A percentile compares a stretch with the other conserved stretches of the same genome.
Evolutionary conservation across 2,329 filamentous ascomycete species (phyloP).

Genomic region (Microcera coccophila): DNA sequence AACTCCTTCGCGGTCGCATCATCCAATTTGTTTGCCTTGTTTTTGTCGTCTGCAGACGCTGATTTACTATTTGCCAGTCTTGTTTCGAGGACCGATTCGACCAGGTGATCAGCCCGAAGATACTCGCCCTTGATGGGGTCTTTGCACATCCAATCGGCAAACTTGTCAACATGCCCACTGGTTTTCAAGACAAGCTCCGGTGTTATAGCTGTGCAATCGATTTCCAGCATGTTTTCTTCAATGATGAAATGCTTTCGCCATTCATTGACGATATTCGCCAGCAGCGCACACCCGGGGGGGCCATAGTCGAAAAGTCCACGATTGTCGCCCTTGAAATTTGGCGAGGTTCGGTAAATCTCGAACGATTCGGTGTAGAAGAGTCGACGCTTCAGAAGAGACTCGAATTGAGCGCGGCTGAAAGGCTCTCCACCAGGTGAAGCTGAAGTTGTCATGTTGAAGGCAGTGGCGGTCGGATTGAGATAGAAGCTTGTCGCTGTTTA

Average conservation of each 20-base stretch:
- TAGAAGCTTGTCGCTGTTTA: no score
- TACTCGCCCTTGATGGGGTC: constrained; percentile 97
- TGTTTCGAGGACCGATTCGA: constrained; percentile 87
- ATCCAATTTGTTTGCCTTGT: constrained; percentile 77
- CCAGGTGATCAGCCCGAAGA: constrained; percentile 90
- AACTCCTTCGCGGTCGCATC: constrained; percentile 86
- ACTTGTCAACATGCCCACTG: constrained; percentile 94
- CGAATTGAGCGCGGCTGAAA: no score
- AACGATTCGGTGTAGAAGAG: constrained; percentile 95
- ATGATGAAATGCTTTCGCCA: constrained; percentile 94
- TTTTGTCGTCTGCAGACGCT: constrained; percentile 78
- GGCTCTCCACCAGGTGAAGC: no score
- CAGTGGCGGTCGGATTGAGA: no score
- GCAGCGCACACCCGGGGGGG: constrained; percentile 79
- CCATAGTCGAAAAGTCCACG: constrained; percentile 91
- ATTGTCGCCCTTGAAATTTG: no score
- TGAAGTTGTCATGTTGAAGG: no score
- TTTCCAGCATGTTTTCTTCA: constrained; percentile 91
- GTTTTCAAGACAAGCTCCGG: constrained; percentile 93
- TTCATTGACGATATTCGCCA: constrained; percentile 80
- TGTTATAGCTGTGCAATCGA: constrained; percentile 91
- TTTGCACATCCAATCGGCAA: constrained; percentile 99
- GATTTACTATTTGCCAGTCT: constrained; percentile 88
- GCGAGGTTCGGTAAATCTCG: constrained; percentile 95
- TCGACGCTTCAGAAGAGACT: constrained; percentile 80